Evolutionary conservation across 192 early-diverging fungal species (phyloP), one percentile per base, ranked within the genome.

Genomic region (Backusella westeae): DNA sequence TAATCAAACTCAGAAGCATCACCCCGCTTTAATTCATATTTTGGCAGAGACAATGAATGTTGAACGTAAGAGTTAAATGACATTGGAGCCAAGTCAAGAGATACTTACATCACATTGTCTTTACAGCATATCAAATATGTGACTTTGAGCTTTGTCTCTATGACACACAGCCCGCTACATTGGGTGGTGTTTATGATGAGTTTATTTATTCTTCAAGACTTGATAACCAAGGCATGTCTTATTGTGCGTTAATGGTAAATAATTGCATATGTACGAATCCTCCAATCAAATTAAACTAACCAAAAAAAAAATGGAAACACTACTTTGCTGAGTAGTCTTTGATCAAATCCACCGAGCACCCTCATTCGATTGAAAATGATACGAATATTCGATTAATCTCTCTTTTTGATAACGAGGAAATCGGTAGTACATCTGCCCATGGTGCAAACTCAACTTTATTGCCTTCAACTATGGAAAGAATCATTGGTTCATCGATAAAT

Each of bases 101-200:
- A 35, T 19, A 39, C 23, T 46, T 72, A 46, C 6, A 44, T 68
- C 26, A 15, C 1, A 34, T 73, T 35, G 3, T 53, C 44, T 23
- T 14, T 42, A 38, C 38, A 89, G 93, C 87, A 6, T 83, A 85
- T 4, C 86, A 95, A 75, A 96, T 99, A 74, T 79, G 90, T 21
- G 98, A 99, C 82, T 97, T 99, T 90, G 98, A 99, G 78, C 88
- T 99, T 12, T 96, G 96, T 82, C 88, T 99, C 34, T 99, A 93
- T 80, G 98, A 99, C 82, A 96, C 93, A n/a, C 95, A 99, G 59
- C 73, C 91, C 69, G 90, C 97, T 15, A 83, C 89, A 32, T 91
- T 99, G 39, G 98, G 98, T 74, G 98, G 98, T 21, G 86, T 91
- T 32, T 87, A 90, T 85, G 87, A 96, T 74, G 97, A 99, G 84